Evolutionary conservation across 1,139 yeast species (phyloP).

Genomic region (Scheffersomyces titani): DNA sequence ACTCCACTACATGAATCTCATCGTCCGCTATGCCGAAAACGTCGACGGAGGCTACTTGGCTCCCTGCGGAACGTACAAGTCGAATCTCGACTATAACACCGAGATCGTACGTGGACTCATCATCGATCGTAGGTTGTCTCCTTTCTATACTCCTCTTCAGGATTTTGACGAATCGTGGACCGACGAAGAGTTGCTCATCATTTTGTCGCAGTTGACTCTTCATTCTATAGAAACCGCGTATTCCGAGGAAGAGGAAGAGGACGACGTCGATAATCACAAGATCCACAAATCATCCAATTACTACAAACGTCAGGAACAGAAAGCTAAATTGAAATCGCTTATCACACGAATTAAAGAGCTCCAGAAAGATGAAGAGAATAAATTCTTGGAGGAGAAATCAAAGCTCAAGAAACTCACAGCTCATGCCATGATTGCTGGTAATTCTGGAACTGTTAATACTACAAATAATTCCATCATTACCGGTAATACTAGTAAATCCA

Average conservation of each 20-base stretch:
- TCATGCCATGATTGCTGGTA: neutral
- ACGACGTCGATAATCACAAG: slow-evolving; percentile 56
- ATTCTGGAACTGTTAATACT: neutral
- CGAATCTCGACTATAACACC: slow-evolving; percentile 73
- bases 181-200: slow-evolving; percentile 64
- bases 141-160: slow-evolving; percentile 87
- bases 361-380: slow-evolving; percentile 57
- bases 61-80: slow-evolving; percentile 82
- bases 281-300: slow-evolving; percentile 53
- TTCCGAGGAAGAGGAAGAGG: slow-evolving; percentile 53
- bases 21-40: slow-evolving; percentile 58
- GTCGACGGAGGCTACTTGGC: slow-evolving; percentile 84
- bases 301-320: slow-evolving; percentile 56
- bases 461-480: neutral
- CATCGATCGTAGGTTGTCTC: slow-evolving; percentile 66
- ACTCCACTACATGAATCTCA: slow-evolving; percentile 53
- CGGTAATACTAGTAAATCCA: neutral
- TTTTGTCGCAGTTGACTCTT: slow-evolving; percentile 54
- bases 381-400: slow-evolving; percentile 43
- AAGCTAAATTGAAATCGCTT: slow-evolving; percentile 50
- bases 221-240: slow-evolving; percentile 64
- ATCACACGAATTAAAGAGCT: slow-evolving; percentile 47
- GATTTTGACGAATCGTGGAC: slow-evolving; percentile 79
- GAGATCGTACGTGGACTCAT: slow-evolving; percentile 70
- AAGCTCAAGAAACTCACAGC: slow-evolving; percentile 11